These are phyloP conservation scores for Wickerhamomyces alni DNA, from an alignment of 805 yeast species.

Conservation along the genomic window DNA sequence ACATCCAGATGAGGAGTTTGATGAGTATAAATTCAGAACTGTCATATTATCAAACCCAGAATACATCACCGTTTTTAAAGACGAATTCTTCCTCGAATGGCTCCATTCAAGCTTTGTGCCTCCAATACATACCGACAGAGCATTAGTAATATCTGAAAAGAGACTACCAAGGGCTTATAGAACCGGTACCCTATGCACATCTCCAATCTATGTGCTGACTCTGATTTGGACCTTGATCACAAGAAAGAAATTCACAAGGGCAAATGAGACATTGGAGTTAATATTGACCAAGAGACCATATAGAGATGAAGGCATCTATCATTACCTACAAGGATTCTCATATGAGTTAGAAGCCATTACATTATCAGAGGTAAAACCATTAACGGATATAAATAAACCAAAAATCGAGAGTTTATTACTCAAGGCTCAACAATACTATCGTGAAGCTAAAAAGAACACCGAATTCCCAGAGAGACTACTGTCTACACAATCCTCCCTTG, in stretches of 20 bases:
- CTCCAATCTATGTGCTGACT: constrained; percentile 11
- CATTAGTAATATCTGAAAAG: too few relatives aligned
- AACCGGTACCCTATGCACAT: constrained; percentile 6
- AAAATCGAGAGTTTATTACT: constrained; percentile 10
- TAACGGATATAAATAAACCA: constrained; percentile 2
- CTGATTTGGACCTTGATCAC: constrained; percentile 18
- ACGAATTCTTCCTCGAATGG: constrained; percentile 22
- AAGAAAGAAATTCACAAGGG: constrained; percentile 12
- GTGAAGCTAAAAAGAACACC: constrained; percentile 11
- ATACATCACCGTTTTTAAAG: constrained; percentile 7
- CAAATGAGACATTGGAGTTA: constrained; percentile 15
- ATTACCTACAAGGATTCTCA: constrained; percentile 20
- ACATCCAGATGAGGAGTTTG: constrained; percentile 2
- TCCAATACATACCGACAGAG: too few relatives aligned
- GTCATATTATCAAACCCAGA: neutral
- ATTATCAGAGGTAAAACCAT: neutral
- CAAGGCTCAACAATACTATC: constrained; percentile 8
- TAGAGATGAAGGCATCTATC: constrained; percentile 17
- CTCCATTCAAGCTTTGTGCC: constrained; percentile 2
- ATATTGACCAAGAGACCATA: constrained; percentile 13
- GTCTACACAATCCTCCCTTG: constrained; percentile 8
- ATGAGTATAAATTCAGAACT: constrained; percentile 10
- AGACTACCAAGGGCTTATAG: constrained; percentile 9
- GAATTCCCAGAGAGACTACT: constrained; percentile 16
- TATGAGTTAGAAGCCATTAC: constrained; percentile 15